Base-by-base conservation (phyloP, 2,329 filamentous ascomycete genomes). In the Pestalotiopsis sp. region DNA sequence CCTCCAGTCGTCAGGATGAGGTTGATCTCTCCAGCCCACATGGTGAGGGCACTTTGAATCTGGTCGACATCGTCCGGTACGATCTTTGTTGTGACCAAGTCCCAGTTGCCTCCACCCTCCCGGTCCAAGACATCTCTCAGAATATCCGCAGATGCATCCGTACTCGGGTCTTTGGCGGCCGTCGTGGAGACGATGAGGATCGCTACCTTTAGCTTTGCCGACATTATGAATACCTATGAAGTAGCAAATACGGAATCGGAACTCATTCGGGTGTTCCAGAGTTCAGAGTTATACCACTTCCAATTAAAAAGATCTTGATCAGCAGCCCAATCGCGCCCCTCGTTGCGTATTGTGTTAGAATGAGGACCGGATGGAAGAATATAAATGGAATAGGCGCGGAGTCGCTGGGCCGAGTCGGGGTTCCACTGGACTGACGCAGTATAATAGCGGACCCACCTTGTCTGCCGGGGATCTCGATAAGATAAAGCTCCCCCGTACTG, bases 121-220 rank as follows among this genome's bases (percentile, higher is more conserved):
- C 86, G 82, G 3, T 86, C 82, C 72, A 99, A 91, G 14, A 94
- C 90, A 66, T 91, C 84, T 62, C 88, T 85, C 4, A 99, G 85
- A 11, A 88, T 84, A 1, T 85, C 84, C 5, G 89, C 89, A 9
- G 93, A 91, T 71, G 89, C 89, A 81, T 99, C 96, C 1, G 93
- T 91, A 3, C 92, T 90, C 0, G 93, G 88, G 78, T 97, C 92
- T 73, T 89, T 86, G 9, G 91, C 90, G 5, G 95, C 96, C 5
- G 96, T 99, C 64, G 97, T 97, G 1, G 96, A 98, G 52, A 99
- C 87, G 73, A 98, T 87, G 66, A 99, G 86, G 63, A 99, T 91
- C 7, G 92, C 93, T 41, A 91, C 92, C 77, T 84, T 92, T 13
- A 98, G 83, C 67, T 84, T 75, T 60, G 73, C 76, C 25, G 80